Conservation (phyloP, 352 stramenopile genomes). For the Pythium folliculosum region DNA sequence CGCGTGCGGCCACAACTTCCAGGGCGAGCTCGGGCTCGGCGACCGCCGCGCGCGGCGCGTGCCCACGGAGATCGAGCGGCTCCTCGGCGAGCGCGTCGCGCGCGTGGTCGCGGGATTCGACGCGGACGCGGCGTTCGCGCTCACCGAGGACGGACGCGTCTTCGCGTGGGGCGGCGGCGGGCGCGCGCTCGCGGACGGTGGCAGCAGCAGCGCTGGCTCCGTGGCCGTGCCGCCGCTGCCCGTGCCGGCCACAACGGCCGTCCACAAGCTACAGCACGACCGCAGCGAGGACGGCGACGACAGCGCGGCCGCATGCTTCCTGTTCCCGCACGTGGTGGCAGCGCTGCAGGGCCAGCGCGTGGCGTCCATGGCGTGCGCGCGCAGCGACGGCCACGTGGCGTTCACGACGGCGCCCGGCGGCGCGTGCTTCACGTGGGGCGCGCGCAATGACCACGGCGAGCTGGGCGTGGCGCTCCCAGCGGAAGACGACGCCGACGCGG, state of each 20-base stretch:
- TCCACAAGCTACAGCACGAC: background rate
- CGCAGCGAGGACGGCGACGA: background rate
- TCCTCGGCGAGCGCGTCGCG: slow-evolving; percentile 45
- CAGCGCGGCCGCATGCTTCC: slow-evolving; percentile 40
- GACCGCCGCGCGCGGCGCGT: slow-evolving; percentile 39
- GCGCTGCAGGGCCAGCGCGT: slow-evolving; percentile 32
- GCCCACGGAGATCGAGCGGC: slow-evolving; percentile 57
- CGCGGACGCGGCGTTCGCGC: slow-evolving; percentile 75
- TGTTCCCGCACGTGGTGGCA: slow-evolving; percentile 47
- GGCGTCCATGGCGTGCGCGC: slow-evolving; percentile 41
- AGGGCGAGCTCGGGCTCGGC: slow-evolving; percentile 64
- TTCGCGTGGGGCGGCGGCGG: slow-evolving; percentile 89
- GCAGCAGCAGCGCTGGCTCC: too few species aligned
- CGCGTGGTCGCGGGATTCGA: slow-evolving; percentile 67
- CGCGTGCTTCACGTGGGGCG: slow-evolving; percentile 65
- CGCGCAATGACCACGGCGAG: slow-evolving; percentile 60
- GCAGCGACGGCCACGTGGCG: slow-evolving; percentile 51
- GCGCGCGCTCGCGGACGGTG: slow-evolving; percentile 36
- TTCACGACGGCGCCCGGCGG: slow-evolving; percentile 32
- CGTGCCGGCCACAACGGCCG: too few species aligned
- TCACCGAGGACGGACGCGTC: slow-evolving; percentile 77
- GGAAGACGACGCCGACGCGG: too few species aligned
- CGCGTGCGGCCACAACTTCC: slow-evolving; percentile 62
- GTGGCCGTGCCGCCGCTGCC: background rate
- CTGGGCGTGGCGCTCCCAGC: too few species aligned